phyloP scores from a whole-genome alignment of 768 basidiomycete genomes.

The Tremella fuciformis region DNA sequence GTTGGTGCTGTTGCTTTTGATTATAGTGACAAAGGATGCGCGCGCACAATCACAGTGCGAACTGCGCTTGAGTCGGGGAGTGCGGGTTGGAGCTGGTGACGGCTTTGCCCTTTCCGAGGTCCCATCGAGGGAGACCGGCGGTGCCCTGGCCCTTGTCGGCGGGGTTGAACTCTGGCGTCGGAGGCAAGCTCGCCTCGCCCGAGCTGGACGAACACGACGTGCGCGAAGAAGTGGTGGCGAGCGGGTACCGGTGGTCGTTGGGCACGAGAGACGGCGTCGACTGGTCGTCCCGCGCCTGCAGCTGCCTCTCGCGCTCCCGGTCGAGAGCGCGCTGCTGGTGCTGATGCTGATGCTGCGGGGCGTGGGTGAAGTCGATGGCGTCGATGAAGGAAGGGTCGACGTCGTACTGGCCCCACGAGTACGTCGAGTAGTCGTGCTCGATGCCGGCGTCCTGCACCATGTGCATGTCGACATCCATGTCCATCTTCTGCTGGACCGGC shows the following conservation, averaged over 20 bases:
- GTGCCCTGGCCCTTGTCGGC: conserved; percentile 14
- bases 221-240: conserved; percentile 17
- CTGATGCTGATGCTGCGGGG: neutral
- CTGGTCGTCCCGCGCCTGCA: conserved; percentile 1
- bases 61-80: too few species aligned
- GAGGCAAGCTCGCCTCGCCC: conserved; percentile 31
- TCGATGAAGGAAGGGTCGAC: conserved; percentile 15
- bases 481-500: neutral
- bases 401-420: neutral
- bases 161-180: conserved; percentile 37
- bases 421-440: neutral
- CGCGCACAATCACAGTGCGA: too few species aligned
- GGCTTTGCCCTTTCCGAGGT: neutral
- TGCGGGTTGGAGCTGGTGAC: neutral
- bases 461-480: conserved; percentile 5
- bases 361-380: conserved; percentile 24
- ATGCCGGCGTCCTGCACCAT: neutral
- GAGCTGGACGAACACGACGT: conserved; percentile 33
- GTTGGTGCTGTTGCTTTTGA: too few species aligned
- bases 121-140: conserved; percentile 5
- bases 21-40: too few species aligned
- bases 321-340: neutral
- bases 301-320: too few species aligned
- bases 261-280: conserved; percentile 21
- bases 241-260: conserved; percentile 5